Percentiles rank a stretch among this genome's conserved stretches.
Evolutionary conservation across 768 basidiomycete genomes (phyloP).

Genomic region (Dendrothele bispora): DNA sequence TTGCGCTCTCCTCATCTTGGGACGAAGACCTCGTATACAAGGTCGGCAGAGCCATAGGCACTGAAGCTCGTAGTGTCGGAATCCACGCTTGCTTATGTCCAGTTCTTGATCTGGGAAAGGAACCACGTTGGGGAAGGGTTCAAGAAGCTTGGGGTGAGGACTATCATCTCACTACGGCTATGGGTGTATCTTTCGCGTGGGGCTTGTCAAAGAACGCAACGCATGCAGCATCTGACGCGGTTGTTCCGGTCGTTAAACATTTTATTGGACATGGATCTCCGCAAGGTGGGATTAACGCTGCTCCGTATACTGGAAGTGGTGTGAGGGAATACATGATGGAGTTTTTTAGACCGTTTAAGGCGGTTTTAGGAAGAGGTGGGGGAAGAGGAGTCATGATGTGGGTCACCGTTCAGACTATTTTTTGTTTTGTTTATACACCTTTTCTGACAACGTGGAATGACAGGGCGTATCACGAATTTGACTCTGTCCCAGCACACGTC

Average conservation of each 20-base stretch:
- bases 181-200: slow-evolving; percentile 23
- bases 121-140: slow-evolving; percentile 23
- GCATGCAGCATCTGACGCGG: slow-evolving; percentile 23
- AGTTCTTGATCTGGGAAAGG: slow-evolving; percentile 27
- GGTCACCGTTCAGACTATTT: not conserved
- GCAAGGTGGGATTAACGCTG: slow-evolving; percentile 21
- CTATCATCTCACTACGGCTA: slow-evolving; percentile 20
- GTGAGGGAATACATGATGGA: slow-evolving; percentile 21
- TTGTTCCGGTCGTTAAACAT: slow-evolving; percentile 26
- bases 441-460: not conserved
- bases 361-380: slow-evolving; percentile 19
- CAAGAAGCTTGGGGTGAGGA: slow-evolving; percentile 29
- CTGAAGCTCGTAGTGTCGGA: slow-evolving; percentile 23
- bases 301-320: slow-evolving; percentile 21
- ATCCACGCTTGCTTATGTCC: slow-evolving; percentile 23
- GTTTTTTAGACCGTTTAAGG: slow-evolving; percentile 25
- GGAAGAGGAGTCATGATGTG: slow-evolving; percentile 25
- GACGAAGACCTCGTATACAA: slow-evolving; percentile 16
- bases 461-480: slow-evolving; percentile 26
- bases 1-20: slow-evolving; percentile 20
- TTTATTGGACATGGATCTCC: slow-evolving; percentile 25
- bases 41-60: slow-evolving; percentile 23
- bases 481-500: slow-evolving; percentile 22
- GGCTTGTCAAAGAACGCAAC: slow-evolving; percentile 25
- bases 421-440: no score